A percentile compares a stretch with the other conserved stretches of the same genome.
Evolutionary conservation across 495 filamentous ascomycete species (phyloP).

Genomic region (Hypoxylon crocopeplum): DNA sequence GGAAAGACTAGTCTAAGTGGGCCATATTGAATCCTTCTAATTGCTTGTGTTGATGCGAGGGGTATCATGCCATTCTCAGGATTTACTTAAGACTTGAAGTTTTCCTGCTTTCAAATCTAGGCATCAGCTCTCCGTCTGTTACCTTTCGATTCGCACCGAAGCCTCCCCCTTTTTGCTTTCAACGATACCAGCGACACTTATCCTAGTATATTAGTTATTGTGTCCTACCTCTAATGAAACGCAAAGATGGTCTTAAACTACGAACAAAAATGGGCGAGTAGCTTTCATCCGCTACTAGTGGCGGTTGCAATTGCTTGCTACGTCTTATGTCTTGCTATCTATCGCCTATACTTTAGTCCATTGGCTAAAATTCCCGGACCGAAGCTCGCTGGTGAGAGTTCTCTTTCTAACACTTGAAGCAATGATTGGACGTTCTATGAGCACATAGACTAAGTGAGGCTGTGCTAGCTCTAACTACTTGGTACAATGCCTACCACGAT

Average conservation of each 20-base stretch:
- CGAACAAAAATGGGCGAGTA: slow-evolving; percentile 1
- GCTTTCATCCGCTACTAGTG: slow-evolving; percentile 3
- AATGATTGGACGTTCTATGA: not conserved
- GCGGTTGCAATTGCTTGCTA: not conserved
- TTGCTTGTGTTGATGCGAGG: not conserved
- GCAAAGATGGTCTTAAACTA: slow-evolving; percentile 5
- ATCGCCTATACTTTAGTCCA: slow-evolving; percentile 51
- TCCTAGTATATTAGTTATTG: too few species aligned
- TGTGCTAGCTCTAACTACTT: slow-evolving; percentile 44
- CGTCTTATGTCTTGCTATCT: slow-evolving; percentile 6
- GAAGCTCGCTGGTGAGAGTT: slow-evolving; percentile 45
- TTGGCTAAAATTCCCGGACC: slow-evolving; percentile 54
- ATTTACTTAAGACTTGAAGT: too few species aligned
- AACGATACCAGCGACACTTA: too few species aligned
- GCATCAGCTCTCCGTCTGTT: too few species aligned
- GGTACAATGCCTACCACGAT: slow-evolving; percentile 45
- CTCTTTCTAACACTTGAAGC: not conserved
- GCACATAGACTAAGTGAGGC: not conserved
- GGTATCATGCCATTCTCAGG: too few species aligned
- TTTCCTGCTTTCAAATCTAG: too few species aligned
- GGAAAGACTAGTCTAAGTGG: not conserved
- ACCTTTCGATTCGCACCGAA: too few species aligned
- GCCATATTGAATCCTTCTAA: not conserved
- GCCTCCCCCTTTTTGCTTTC: too few species aligned
- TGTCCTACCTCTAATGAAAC: too few species aligned